Evolutionary conservation across 805 yeast genomes (phyloP), one percentile per base, ranked within the genome.

Genomic region (Teunomyces atbi): DNA sequence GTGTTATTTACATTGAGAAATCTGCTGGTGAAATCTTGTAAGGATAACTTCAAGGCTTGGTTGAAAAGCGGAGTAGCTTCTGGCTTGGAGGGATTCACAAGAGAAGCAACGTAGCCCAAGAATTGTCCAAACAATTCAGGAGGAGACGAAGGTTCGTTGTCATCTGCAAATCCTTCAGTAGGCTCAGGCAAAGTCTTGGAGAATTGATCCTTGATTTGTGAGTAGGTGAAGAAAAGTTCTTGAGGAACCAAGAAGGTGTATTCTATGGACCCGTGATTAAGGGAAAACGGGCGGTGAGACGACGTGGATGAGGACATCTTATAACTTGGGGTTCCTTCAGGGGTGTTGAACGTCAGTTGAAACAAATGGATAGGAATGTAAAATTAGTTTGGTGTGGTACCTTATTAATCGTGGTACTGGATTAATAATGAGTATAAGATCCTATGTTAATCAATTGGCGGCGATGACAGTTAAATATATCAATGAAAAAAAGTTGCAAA

Each of bases 201-300:
- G 66, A 92, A 94, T 68, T 85, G 95, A 55, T 89, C 91, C 59
- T 88, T 86, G 57, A 94, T 78, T 69, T 91, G 96, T 49, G 92
- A 84, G 62, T 88, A 88, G 59, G 83, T 80, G 59, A 89, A 81
- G 62, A 87, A 86, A 45, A 84, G 76, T 46, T 82, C 79, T 33
- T 94, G 83, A 42, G 98, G 96, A 46, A 94, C 90, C 59, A 91
- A 77, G 45, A 92, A 73, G 16, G 92, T 85, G 66, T 90, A 89
- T 73, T 92, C 98, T 47, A 92, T 81, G 15, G 87, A 72, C 48
- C 97, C 97, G 62, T 89, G 96, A 48, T 83, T 71, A 58, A 94
- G 77, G 45, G 83, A 83, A 63, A 94, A 77, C 29, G 98, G 96
- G 73, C 98, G 69, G 51, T 65, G 71, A 30, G 68, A 52, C 27